Base-by-base conservation (phyloP, 331 rosid species). In the Dryas integrifolia region DNA sequence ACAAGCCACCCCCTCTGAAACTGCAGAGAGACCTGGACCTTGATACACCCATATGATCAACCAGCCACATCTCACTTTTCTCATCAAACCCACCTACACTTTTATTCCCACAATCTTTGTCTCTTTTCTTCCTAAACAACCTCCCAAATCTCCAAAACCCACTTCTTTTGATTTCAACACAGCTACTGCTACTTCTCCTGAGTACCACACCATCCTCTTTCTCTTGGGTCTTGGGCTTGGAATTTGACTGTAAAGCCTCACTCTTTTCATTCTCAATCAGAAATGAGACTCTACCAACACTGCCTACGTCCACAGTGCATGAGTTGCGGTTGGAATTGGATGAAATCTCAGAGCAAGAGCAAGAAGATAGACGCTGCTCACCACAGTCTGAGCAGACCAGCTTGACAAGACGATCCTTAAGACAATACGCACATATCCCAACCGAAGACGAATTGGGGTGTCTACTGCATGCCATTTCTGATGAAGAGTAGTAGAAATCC, bases 381-480 rank as follows among this genome's bases (percentile, higher is more conserved):
- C 99, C 99, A n/a, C 99, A 95, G 58, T 95, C 97, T 3, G 99
- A 92, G 67, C 99, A 95, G 1, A 87, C 98, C n/a, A 95, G 89
- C 73, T 82, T 82, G 52, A 89, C 83, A 64, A 95, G 72, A 9
- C 99, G 94, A 9, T 95, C 99, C 69, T 92, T 90, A 24, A 95
- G 86, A 77, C 99, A 95, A 12, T 83, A 77, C 60, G 98, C 93
- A 61, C 99, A 95, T 2, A 95, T 86, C 5, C 99, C 99, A 21
- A 76, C 89, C 1, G 96, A 79, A 3, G 96, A 85, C 26, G 96
- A 86, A 76, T 97, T 84, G 9, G 98, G 98, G 67, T 95, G 99
- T 66, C 80, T 89, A 78, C 76, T 85, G 68, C 99, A 95, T 7
- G 86, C 88, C 70, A 83, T 70, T 44, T 92, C 97, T 12, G 90